phyloP scores from a whole-genome alignment of 768 basidiomycete species.

The Terana coerulea region DNA sequence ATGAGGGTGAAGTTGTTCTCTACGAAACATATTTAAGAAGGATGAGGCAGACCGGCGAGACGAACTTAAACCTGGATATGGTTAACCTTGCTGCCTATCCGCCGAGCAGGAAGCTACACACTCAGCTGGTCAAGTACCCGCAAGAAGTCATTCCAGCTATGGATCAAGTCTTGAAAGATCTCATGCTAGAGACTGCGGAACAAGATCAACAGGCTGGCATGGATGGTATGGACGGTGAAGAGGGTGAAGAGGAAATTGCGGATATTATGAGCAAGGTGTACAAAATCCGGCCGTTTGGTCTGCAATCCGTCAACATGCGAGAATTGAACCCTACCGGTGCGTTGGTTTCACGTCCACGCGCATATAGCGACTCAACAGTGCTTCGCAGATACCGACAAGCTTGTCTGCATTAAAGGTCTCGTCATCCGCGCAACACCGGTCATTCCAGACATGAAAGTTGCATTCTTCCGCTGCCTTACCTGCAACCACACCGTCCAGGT shows the following conservation, averaged over 20 bases:
- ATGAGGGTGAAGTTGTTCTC: conserved; percentile 61
- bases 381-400: conserved; percentile 88
- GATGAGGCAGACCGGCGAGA: conserved; percentile 90
- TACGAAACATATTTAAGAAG: conserved; percentile 82
- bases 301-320: conserved; percentile 86
- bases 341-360: conserved; percentile 14
- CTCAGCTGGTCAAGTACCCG: conserved; percentile 87
- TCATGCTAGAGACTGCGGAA: conserved; percentile 86
- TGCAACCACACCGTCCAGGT: conserved; percentile 97
- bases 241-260: conserved; percentile 81
- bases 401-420: conserved; percentile 92
- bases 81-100: conserved; percentile 85
- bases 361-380: neutral
- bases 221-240: conserved; percentile 72
- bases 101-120: conserved; percentile 75
- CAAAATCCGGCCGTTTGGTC: conserved; percentile 90
- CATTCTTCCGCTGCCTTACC: conserved; percentile 95
- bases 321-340: conserved; percentile 89
- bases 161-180: conserved; percentile 93
- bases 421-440: conserved; percentile 97
- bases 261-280: conserved; percentile 87
- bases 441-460: conserved; percentile 98
- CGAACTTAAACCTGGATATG: conserved; percentile 89
- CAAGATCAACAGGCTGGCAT: conserved; percentile 66
- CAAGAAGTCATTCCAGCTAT: conserved; percentile 97